A percentile compares a stretch with the other conserved stretches of the same genome.
phyloP scores from a whole-genome alignment of 2,329 filamentous ascomycete species.

The Drechslera avenae region DNA sequence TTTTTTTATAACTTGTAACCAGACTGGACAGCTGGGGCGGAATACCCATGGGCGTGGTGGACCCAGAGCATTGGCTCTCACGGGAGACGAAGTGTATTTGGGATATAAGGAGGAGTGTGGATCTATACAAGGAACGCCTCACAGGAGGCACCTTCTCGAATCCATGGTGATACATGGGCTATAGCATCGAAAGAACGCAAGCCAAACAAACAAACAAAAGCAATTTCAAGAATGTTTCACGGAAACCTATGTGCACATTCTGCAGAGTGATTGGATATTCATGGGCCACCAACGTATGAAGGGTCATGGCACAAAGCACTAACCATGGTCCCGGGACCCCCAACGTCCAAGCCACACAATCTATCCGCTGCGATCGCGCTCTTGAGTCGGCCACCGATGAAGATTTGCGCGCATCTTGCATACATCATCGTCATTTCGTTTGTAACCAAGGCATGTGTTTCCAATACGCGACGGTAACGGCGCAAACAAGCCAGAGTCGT shows the following conservation, averaged over 20 bases:
- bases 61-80: constrained; percentile 8
- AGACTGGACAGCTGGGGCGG: constrained; percentile 8
- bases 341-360: constrained; percentile 27
- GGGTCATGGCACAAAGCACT: constrained; percentile 15
- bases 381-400: constrained; percentile 16
- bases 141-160: not conserved
- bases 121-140: not conserved
- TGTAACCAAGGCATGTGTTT: constrained; percentile 8
- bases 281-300: constrained; percentile 5
- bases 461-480: constrained; percentile 1
- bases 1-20: constrained; percentile 5
- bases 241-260: constrained; percentile 3
- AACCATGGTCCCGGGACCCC: constrained; percentile 18
- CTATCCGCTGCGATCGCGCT: constrained; percentile 24
- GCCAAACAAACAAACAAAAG: constrained; percentile 1
- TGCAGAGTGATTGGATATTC: constrained; percentile 10
- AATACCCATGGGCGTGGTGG: constrained; percentile 14
- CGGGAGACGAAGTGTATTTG: not conserved
- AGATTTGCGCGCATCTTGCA: constrained; percentile 9
- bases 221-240: constrained; percentile 9
- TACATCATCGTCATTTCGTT: constrained; percentile 22
- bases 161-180: constrained; percentile 3
- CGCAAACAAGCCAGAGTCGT: too few species aligned
- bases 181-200: constrained; percentile 10
- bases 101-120: constrained; percentile 1